Percentiles rank a stretch among this genome's conserved stretches.
These are phyloP conservation scores for Paecilomyces dactylethromorphus DNA, from an alignment of 2,329 filamentous ascomycete species.

Conservation along the genomic window DNA sequence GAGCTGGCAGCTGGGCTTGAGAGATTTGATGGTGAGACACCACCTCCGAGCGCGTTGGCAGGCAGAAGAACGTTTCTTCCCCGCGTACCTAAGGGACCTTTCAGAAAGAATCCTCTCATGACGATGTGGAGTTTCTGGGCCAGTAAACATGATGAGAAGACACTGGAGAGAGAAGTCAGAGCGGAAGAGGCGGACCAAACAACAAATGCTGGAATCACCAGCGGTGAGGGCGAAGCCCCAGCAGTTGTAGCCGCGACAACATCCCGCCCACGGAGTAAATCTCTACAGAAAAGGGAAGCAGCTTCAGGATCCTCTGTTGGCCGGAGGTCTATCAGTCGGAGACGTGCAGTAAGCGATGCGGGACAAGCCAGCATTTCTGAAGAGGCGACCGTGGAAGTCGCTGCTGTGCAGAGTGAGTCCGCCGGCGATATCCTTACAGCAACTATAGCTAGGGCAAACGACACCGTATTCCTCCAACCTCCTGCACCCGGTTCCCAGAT, in stretches of 20 bases:
- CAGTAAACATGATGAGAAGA: slow-evolving; percentile 77
- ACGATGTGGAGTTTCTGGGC: slow-evolving; percentile 83
- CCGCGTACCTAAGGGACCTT: slow-evolving; percentile 18
- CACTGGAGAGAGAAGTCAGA: slow-evolving; percentile 42
- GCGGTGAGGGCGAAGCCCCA: slow-evolving; percentile 13
- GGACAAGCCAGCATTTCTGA: slow-evolving; percentile 13
- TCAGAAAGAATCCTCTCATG: slow-evolving; percentile 63
- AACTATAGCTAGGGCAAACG: neutral
- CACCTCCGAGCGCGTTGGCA: slow-evolving; percentile 77
- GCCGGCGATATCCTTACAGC: neutral
- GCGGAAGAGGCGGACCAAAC: slow-evolving; percentile 14
- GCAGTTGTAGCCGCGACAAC: neutral
- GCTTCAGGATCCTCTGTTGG: neutral
- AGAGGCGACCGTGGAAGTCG: neutral
- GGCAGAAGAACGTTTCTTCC: slow-evolving; percentile 50
- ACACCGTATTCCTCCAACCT: neutral
- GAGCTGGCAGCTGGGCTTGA: slow-evolving; percentile 69
- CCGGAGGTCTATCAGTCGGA: slow-evolving; percentile 5
- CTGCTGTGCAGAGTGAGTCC: neutral
- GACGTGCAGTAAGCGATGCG: slow-evolving; percentile 13
- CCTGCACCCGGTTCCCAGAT: neutral
- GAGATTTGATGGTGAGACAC: slow-evolving; percentile 65
- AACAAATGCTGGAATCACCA: slow-evolving; percentile 19
- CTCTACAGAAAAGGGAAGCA: neutral
- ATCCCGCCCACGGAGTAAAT: neutral